Conservation (phyloP, 257 asterid species). For the Osmanthus fragrans region DNA sequence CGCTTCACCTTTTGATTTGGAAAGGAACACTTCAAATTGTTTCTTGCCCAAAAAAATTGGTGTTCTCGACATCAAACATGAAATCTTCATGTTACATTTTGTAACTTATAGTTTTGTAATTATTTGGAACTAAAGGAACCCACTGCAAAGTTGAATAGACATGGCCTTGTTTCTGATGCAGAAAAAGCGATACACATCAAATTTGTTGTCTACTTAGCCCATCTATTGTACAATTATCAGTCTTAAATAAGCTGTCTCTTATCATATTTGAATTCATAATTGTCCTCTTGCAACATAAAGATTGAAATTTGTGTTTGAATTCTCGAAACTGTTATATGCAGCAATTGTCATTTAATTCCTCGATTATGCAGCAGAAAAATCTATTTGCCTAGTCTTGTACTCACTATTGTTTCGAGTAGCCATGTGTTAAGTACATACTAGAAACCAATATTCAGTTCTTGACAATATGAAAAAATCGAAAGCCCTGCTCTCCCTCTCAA, state of each 20-base stretch:
- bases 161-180: constrained; percentile 13
- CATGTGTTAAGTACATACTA: no score
- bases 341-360: constrained; percentile 28
- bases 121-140: constrained; percentile 28
- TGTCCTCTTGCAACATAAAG: constrained; percentile 21
- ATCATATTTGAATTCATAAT: constrained; percentile 13
- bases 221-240: background rate
- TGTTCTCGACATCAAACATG: constrained; percentile 22
- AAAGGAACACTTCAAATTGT: background rate
- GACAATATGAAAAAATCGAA: no score
- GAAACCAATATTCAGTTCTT: no score
- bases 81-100: constrained; percentile 10
- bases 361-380: constrained; percentile 17
- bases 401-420: no score
- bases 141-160: constrained; percentile 28
- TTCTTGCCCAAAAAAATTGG: background rate
- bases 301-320: constrained; percentile 32
- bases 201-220: constrained; percentile 25
- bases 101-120: constrained; percentile 25
- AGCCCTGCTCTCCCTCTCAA: no score
- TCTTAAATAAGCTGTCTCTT: background rate
- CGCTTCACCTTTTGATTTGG: constrained; percentile 19
- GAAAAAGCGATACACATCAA: constrained; percentile 25
- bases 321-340: constrained; percentile 32
- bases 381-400: background rate